Base-by-base conservation (phyloP, 2,329 filamentous ascomycete genomes). In the Raffaelea albimanens region DNA sequence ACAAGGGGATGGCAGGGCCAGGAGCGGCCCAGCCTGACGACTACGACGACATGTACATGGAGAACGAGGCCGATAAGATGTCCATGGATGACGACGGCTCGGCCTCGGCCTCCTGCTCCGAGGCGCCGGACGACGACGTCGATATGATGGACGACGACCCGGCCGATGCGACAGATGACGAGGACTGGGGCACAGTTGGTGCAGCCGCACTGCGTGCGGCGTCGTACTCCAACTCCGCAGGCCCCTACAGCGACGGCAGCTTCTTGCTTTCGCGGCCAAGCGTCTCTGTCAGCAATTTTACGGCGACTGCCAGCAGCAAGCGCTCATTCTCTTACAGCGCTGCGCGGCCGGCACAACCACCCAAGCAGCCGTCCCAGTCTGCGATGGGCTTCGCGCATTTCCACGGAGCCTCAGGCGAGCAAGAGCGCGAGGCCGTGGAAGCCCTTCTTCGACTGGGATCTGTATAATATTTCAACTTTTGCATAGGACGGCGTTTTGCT, bases 1-100 rank as follows among this genome's bases (percentile, higher is more conserved):
- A 68, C 45, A 66, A 72, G 25, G 82, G 85, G 55, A 89, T 87
- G 20, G 13, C 25, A 29, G 25, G 25, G 7, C 7, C 7, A 29
- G 78, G 78, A 52, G 78, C 84, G 57, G 91, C 88, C 62, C 89
- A 84, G 44, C 25, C 7, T 3, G 82, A 85, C 59, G 82, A 86
- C 56, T 80, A 82, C 55, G 72, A 72, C 50, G 75, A 79, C 55
- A 71, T 79, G 55, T 77, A 74, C 60, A 83, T 89, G 58, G 87
- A 91, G 63, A 76, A 90, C 58, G 89, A 94, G 64, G 90, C 86
- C 33, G 91, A 97, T 67, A 91, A 90, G 65, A 97, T 97, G 91
- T 96, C 90, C 52, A 76, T 85, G 59, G 83, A 87, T 40, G 46
- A 90, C 58, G 88, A 86, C 36, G 83, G 87, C 52, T 77, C 79